Evolutionary conservation across 305 asterid species (phyloP).

Genomic region (Solanum aculeatissimum): DNA sequence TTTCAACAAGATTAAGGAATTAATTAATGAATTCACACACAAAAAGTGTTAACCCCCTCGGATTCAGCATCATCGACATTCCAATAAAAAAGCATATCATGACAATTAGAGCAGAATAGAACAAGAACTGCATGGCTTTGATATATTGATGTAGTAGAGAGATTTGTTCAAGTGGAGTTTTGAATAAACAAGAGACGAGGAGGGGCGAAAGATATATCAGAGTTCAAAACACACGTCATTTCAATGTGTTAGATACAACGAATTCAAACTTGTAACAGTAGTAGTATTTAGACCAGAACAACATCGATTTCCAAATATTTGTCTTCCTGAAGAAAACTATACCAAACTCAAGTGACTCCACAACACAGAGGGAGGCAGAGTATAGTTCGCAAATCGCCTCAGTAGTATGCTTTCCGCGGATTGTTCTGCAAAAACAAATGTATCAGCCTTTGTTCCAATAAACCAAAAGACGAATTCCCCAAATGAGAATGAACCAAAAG

Average conservation of each 20-base stretch:
- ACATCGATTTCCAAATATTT: background rate
- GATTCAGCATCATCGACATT: background rate
- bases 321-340: background rate
- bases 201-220: background rate
- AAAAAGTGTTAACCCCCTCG: background rate
- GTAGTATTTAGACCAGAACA: background rate
- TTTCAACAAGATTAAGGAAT: background rate
- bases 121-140: background rate
- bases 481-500: background rate
- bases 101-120: background rate
- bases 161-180: background rate
- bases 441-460: background rate
- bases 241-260: background rate
- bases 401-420: slow-evolving; percentile 77
- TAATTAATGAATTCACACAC: background rate
- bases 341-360: background rate
- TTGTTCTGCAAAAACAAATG: slow-evolving; percentile 39
- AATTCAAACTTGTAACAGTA: background rate
- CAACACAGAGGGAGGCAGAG: background rate
- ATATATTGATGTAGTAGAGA: background rate
- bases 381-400: background rate
- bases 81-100: background rate
- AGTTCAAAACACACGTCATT: background rate
- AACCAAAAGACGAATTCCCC: background rate
- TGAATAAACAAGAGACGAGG: background rate